Percentiles rank a stretch among this genome's conserved stretches.
Conservation (phyloP, 2,329 filamentous ascomycete genomes). For the Knoxdaviesia proteae region DNA sequence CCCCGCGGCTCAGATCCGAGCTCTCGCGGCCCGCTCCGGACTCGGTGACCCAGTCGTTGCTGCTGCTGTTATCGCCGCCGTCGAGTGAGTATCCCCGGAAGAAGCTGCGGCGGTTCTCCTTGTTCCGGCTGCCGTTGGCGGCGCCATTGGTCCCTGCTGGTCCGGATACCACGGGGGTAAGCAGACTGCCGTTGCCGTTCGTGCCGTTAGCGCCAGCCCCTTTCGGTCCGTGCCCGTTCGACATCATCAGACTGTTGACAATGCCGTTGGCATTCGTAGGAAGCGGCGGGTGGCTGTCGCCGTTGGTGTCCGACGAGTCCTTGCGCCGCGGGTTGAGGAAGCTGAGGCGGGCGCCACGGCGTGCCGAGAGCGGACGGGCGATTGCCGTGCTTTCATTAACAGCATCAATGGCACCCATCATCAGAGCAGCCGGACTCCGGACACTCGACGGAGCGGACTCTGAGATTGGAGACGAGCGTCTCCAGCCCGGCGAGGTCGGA, state of each 20-base stretch:
- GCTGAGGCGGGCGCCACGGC: constrained; percentile 31
- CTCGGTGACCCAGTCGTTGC: constrained; percentile 11
- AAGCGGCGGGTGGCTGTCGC: constrained; percentile 1
- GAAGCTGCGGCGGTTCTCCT: constrained; percentile 4
- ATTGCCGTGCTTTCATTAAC: constrained; percentile 2
- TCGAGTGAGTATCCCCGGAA: constrained; percentile 1
- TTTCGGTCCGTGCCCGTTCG: not conserved
- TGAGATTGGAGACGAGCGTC: constrained; percentile 3
- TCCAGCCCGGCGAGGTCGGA: constrained; percentile 6
- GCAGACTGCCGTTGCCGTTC: constrained; percentile 1
- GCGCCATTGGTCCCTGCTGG: not conserved
- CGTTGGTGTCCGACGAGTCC: constrained; percentile 1
- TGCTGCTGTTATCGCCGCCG: constrained; percentile 9
- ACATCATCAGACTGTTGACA: not conserved
- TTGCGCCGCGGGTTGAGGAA: constrained; percentile 34
- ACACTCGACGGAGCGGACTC: not conserved
- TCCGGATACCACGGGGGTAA: constrained; percentile 1
- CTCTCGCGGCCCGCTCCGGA: not conserved
- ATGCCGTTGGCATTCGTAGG: constrained; percentile 2
- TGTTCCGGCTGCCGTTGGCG: not conserved
- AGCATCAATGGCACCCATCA: not conserved
- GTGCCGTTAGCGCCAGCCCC: constrained; percentile 2
- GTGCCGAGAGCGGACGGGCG: constrained; percentile 3
- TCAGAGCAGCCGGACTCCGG: not conserved
- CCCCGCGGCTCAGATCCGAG: not conserved